Evolutionary conservation across 768 basidiomycete species (phyloP).

Genomic region (Mycena maculata): DNA sequence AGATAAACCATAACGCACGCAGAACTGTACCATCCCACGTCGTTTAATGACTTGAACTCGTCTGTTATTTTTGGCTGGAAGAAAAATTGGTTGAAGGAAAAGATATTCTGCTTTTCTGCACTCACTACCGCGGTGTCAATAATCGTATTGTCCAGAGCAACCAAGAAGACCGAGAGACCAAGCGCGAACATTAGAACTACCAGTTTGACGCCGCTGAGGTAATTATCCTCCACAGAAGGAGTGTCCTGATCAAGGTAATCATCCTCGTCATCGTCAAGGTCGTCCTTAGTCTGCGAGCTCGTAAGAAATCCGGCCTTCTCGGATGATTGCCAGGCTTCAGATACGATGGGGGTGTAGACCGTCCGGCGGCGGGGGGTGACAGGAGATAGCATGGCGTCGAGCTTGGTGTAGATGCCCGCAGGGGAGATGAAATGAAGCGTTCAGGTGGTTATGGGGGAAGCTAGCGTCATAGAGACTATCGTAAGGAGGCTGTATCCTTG

Average conservation of each 20-base stretch:
- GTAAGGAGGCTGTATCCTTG: neutral
- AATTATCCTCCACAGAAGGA: conserved; percentile 4
- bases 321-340: conserved; percentile 4
- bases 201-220: conserved; percentile 17
- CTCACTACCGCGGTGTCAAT: conserved; percentile 24
- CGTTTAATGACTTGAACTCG: conserved; percentile 10
- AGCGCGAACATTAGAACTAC: conserved; percentile 20
- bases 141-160: conserved; percentile 24
- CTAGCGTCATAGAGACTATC: neutral
- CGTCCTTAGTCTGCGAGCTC: conserved; percentile 10
- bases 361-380: conserved; percentile 30
- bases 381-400: conserved; percentile 17
- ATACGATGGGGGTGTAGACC: conserved; percentile 17
- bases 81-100: neutral
- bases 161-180: conserved; percentile 22
- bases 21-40: conserved; percentile 26
- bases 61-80: conserved; percentile 26
- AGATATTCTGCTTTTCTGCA: neutral
- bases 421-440: neutral
- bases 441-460: conserved; percentile 3
- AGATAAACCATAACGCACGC: conserved; percentile 15
- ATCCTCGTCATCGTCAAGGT: conserved; percentile 8
- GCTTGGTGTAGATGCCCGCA: neutral
- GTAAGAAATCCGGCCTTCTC: conserved; percentile 20
- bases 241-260: neutral